phyloP scores from a whole-genome alignment of 371 early-diverging fungal species.

The Apophysomyces variabilis region DNA sequence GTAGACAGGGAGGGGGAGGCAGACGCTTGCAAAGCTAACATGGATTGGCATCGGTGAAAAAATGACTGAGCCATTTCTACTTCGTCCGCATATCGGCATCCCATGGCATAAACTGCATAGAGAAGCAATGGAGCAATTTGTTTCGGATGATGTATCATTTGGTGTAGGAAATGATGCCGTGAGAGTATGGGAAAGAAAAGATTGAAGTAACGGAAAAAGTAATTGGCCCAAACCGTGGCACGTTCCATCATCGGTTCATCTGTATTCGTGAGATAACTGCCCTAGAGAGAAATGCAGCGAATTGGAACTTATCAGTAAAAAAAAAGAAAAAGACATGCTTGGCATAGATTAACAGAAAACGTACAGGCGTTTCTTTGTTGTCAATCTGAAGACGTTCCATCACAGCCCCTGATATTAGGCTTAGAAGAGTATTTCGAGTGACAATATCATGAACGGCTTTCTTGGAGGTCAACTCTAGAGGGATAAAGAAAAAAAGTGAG shows the following conservation, averaged over 20 bases:
- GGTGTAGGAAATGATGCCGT: conserved; percentile 35
- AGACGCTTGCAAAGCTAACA: neutral
- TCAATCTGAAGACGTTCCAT: conserved; percentile 14
- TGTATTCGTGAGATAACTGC: conserved; percentile 33
- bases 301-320: conserved; percentile 48
- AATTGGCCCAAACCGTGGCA: conserved; percentile 28
- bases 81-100: conserved; percentile 28
- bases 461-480: neutral
- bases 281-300: conserved; percentile 37
- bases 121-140: conserved; percentile 31
- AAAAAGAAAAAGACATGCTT: too few species aligned
- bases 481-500: neutral
- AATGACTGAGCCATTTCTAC: conserved; percentile 7
- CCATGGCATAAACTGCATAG: conserved; percentile 41
- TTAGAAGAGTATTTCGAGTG: conserved; percentile 1
- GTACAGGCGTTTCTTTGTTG: conserved; percentile 32
- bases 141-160: conserved; percentile 21
- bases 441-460: neutral
- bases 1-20: conserved; percentile 22
- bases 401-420: conserved; percentile 14
- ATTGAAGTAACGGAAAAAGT: conserved; percentile 46
- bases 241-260: conserved; percentile 13
- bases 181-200: conserved; percentile 46
- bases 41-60: conserved; percentile 16
- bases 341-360: conserved; percentile 13